These are phyloP conservation scores for Heteromeles arbutifolia DNA, from an alignment of 306 rosid species.

Conservation along the genomic window DNA sequence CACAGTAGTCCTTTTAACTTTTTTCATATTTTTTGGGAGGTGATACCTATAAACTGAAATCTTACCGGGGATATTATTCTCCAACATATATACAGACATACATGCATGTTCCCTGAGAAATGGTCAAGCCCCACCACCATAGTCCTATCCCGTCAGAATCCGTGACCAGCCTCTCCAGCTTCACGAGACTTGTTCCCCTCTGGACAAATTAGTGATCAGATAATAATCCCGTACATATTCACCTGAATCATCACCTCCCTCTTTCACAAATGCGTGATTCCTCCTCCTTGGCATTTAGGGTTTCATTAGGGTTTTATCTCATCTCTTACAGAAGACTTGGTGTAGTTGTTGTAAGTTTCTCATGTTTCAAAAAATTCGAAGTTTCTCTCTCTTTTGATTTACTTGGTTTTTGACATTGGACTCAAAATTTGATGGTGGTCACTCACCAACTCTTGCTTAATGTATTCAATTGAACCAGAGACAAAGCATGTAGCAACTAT, in stretches of 20 bases:
- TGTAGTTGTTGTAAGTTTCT: too few relatives aligned
- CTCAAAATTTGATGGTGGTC: background rate
- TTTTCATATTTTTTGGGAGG: background rate
- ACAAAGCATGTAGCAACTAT: too few relatives aligned
- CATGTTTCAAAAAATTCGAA: too few relatives aligned
- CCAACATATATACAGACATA: background rate
- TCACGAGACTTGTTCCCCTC: slow-evolving; percentile 4
- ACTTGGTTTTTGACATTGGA: background rate
- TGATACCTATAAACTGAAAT: background rate
- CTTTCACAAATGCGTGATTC: background rate
- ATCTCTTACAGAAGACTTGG: too few relatives aligned
- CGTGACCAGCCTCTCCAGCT: background rate
- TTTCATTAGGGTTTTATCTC: too few relatives aligned
- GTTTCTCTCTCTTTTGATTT: too few relatives aligned
- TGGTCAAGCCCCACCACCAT: background rate
- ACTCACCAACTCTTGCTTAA: background rate
- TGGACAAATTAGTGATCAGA: background rate
- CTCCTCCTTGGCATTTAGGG: background rate
- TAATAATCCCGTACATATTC: background rate
- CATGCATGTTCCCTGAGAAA: background rate
- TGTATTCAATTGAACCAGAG: background rate
- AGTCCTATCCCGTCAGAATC: background rate
- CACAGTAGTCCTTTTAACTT: background rate
- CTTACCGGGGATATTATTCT: background rate
- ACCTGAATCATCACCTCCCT: background rate